Evolutionary conservation across 257 asterid genomes (phyloP), one percentile per base, ranked within the genome.

Genomic region (Paulownia fortunei): DNA sequence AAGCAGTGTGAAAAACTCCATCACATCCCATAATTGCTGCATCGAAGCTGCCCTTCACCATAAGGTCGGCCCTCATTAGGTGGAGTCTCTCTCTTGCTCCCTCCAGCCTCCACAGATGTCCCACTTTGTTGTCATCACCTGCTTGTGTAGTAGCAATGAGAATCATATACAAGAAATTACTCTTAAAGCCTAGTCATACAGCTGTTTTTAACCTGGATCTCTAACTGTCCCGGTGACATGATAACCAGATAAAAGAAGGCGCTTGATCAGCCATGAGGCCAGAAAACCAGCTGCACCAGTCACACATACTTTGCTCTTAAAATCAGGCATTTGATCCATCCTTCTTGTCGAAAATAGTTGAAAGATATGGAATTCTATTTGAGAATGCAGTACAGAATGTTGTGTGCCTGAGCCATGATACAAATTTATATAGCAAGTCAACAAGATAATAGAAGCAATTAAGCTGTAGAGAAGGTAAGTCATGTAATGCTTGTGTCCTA

Each of bases 1-100:
- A 95, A 36, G 99, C 99, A 8, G 97, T 90, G 86, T 95, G 99
- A 66, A 95, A 95, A 74, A 93, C 97, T 13, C 97, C 99, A 15
- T 81, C 76, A 66, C 97, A 95, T 0, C 97, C 98, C 80, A 79
- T 76, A 23, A 95, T 69, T 8, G 98, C 92, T 21, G 79, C 86
- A 44, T 95, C 96, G 56, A 94, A 95, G 89, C 99, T 95, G 32
- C 98, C 95, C 9, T 91, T 97, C 19, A 72, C 86, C 81, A 87
- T 78, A 5, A 95, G 86, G 47, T 95, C 94, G 8, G 85, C 98
- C 77, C 41, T 90, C 68, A 85, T 85, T 18, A 96, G 84, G 15
- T 41, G 73, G 18, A 96, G 97, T 34, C 96, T 88, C 87, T 93
- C 96, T 1, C 69, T 80, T 0, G 98, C 97, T 41, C 99, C 98